Evolutionary conservation across 2,329 filamentous ascomycete genomes (phyloP), one percentile per base, ranked within the genome.

Genomic region (Sclerotinia nivalis): DNA sequence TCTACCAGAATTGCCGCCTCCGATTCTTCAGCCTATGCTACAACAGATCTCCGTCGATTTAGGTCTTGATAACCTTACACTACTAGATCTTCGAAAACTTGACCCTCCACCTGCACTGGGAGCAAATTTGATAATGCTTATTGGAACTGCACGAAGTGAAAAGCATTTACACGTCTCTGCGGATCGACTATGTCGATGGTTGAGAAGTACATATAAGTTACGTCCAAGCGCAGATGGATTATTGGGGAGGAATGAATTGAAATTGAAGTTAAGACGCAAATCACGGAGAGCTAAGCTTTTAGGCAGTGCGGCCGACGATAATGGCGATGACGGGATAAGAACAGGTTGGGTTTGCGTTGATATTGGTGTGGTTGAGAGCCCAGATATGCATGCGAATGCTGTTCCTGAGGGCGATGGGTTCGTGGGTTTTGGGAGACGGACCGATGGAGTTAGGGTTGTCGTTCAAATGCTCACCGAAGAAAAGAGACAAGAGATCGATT

Each of bases 341-440:
- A 97, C 95, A 0, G 94, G 93, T 13, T 99, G 96, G 96, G 91
- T 99, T 28, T 99, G 96, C 80, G 92, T 98, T 71, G 96, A 97
- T 78, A 86, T 96, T 13, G 93, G 92, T 6, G 87, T 87, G 22
- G 85, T 93, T 0, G 87, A 90, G 56, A 85, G 86, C 31, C 83
- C 84, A n/a, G 76, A 78, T 22, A 77, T 78, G 12, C 70, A 73
- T 37, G 68, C 66, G 31, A 84, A 87, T 72, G 77, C 80, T 20
- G 78, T 81, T 15, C 80, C 82, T 37, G 77, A 84, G 50, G 83
- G 84, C 28, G 81, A 82, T 22, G 84, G 86, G 12, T 88, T 94
- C 70, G 89, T 93, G 47, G 95, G 95, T 0, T 97, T 97, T 77
- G 92, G 93, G 1, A 82, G 83, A 49, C 77, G 83, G 69, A 83